Evolutionary conservation across 192 early-diverging fungal genomes (phyloP).

Genomic region (Chytriomyces confervae): DNA sequence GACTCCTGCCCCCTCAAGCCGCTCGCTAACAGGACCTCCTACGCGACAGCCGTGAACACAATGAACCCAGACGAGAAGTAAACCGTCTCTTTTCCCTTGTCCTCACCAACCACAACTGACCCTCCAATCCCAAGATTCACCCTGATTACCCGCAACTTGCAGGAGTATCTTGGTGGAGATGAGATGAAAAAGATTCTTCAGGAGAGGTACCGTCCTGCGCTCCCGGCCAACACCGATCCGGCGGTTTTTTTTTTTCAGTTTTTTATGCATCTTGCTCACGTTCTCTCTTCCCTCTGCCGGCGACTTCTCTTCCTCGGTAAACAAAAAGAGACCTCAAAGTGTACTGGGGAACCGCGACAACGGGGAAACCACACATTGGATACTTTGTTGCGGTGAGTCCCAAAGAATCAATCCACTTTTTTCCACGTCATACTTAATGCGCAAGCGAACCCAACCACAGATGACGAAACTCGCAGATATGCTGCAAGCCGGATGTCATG

Average conservation of each 20-base stretch:
- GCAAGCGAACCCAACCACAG: background rate
- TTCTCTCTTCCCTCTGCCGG: too few relatives aligned
- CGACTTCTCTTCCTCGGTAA: background rate
- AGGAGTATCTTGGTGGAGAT: conserved; percentile 90
- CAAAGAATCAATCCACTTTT: background rate
- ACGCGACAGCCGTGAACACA: background rate
- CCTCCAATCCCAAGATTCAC: conserved; percentile 51
- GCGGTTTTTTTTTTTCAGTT: too few relatives aligned
- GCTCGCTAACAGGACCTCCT: background rate
- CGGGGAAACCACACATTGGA: conserved; percentile 94
- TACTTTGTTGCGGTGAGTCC: conserved; percentile 83
- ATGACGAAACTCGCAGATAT: conserved; percentile 99
- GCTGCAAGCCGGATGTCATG: conserved; percentile 86
- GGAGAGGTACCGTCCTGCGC: conserved; percentile 60
- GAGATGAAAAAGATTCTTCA: conserved; percentile 82
- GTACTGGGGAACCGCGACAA: conserved; percentile 98
- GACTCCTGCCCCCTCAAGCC: background rate
- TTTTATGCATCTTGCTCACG: too few relatives aligned
- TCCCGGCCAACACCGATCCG: conserved; percentile 19
- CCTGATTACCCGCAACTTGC: conserved; percentile 91
- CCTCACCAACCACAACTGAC: background rate
- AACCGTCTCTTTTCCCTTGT: background rate
- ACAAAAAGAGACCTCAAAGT: conserved; percentile 73
- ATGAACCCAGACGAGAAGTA: conserved; percentile 50
- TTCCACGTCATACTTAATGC: background rate